These are phyloP conservation scores for Cladosporium austrohemisphaericum DNA, from an alignment of 2,329 filamentous ascomycete species.

Conservation along the genomic window DNA sequence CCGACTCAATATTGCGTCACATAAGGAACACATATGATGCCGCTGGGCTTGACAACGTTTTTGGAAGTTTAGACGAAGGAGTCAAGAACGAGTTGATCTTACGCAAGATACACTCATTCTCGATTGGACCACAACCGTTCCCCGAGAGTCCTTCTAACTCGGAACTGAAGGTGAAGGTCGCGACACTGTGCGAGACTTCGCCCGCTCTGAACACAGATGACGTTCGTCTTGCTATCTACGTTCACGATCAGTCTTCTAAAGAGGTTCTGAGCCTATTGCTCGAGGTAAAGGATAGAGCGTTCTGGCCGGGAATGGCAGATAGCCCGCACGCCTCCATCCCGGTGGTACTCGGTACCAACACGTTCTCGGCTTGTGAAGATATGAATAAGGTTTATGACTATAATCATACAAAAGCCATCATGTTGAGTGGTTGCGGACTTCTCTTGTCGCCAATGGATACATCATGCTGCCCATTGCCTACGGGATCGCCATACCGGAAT, in stretches of 20 bases:
- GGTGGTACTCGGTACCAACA: slow-evolving; percentile 19
- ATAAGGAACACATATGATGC: slow-evolving; percentile 30
- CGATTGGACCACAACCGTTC: slow-evolving; percentile 13
- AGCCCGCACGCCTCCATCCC: slow-evolving; percentile 24
- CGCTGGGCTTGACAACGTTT: slow-evolving; percentile 29
- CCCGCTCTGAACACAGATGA: slow-evolving; percentile 19
- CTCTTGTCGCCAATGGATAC: slow-evolving; percentile 24
- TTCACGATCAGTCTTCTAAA: slow-evolving; percentile 25
- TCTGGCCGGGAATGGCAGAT: slow-evolving; percentile 24
- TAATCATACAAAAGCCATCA: slow-evolving; percentile 18
- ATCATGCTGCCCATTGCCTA: slow-evolving; percentile 22
- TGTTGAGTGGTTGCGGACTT: slow-evolving; percentile 24
- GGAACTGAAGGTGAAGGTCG: slow-evolving; percentile 17
- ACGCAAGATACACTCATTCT: slow-evolving; percentile 30
- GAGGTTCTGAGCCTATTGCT: slow-evolving; percentile 24
- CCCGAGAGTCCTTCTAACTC: neutral
- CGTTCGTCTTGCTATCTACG: slow-evolving; percentile 25
- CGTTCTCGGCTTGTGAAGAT: slow-evolving; percentile 21
- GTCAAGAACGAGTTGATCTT: slow-evolving; percentile 34
- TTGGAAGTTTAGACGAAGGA: slow-evolving; percentile 31
- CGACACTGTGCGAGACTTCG: slow-evolving; percentile 19
- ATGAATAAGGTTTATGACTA: slow-evolving; percentile 24
- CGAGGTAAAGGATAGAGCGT: slow-evolving; percentile 24
- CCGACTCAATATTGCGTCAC: slow-evolving; percentile 27
- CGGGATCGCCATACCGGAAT: slow-evolving; percentile 22